Evolutionary conservation across 805 yeast genomes (phyloP), one percentile per base, ranked within the genome.

Genomic region (Sungouiella blattae): DNA sequence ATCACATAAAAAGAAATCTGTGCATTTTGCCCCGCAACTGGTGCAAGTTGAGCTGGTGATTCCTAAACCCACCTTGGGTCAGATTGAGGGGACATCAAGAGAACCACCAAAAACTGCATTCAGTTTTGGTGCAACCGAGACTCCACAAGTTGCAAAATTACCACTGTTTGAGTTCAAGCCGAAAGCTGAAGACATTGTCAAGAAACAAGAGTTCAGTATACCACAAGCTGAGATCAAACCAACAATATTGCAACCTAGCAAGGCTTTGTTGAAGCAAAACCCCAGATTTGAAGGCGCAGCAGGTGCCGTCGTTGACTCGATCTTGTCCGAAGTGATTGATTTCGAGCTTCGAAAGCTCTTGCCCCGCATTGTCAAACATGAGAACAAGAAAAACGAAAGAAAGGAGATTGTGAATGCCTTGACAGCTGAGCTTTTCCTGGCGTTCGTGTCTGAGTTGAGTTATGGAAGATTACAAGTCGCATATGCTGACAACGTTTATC

Each of bases 371-470:
- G 42, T 62, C 5, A 41, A 47, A 3, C 34, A 33, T 5, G 52
- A 52, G 18, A 52, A 60, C 21, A 33, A 47, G 9, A 33, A 37
- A 33, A 44, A 41, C 29, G 62, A 53, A 39, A 41, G 56, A 16
- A 37, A 23, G 12, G 20, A 39, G 6, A 34, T 67, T 1, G 53
- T 78, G 2, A 52, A 65, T 0, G 39, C 57, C 0, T 57, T 81
- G n/a, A 51, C 80, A 1, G 48, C 55, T 1, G 84, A 78, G 26
- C 52, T 85, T 1, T 82, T 64, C 42, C 50, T 56, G 12, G 85
- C 89, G 0, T 80, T 84, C 46, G 49, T 85, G 27, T 68, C 73
- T 28, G 89, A 83, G 44, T 64, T 73, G 25, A 51, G 75, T 0
- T 77, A 68, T 47, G 55, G 71, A 25, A 53, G 60, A 3, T 56